Conservation (phyloP, 768 basidiomycete genomes). For the Austroboletus eburneus region DNA sequence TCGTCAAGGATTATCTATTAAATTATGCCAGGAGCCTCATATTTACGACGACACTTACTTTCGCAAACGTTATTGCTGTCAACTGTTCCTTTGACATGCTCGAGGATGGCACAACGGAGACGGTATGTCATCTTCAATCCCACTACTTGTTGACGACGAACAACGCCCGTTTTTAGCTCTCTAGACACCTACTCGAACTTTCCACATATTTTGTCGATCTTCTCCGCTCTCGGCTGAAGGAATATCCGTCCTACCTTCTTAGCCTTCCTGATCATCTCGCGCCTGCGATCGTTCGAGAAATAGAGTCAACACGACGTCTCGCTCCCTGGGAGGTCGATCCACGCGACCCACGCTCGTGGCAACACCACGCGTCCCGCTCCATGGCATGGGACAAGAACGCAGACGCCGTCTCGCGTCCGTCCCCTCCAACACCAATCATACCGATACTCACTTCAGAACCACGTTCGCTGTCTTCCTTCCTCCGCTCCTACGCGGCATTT, state of each 20-base stretch:
- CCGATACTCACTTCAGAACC: slow-evolving; percentile 78
- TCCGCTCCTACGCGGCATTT: slow-evolving; percentile 29
- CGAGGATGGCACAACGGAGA: slow-evolving; percentile 57
- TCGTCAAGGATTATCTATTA: slow-evolving; percentile 79
- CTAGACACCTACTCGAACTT: slow-evolving; percentile 19
- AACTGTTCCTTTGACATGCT: slow-evolving; percentile 80
- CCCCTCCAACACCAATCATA: slow-evolving; percentile 67
- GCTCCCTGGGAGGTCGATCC: slow-evolving; percentile 8
- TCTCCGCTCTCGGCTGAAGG: slow-evolving; percentile 29
- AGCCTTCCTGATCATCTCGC: slow-evolving; percentile 23
- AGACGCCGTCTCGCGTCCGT: not conserved
- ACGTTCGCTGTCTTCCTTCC: slow-evolving; percentile 67
- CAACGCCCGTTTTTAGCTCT: slow-evolving; percentile 28
- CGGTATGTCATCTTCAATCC: slow-evolving; percentile 29
- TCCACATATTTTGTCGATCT: slow-evolving; percentile 31
- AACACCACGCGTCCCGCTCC: not conserved
- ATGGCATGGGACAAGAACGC: not conserved
- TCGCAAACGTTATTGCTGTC: slow-evolving; percentile 70
- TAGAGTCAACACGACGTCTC: not conserved
- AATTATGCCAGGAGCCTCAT: slow-evolving; percentile 92
- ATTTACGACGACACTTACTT: slow-evolving; percentile 84
- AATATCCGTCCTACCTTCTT: slow-evolving; percentile 24
- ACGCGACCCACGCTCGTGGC: not conserved
- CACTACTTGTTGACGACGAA: slow-evolving; percentile 18
- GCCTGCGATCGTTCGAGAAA: not conserved